Evolutionary conservation across 371 early-diverging fungal genomes (phyloP).

Genomic region (Coemansia sp.): DNA sequence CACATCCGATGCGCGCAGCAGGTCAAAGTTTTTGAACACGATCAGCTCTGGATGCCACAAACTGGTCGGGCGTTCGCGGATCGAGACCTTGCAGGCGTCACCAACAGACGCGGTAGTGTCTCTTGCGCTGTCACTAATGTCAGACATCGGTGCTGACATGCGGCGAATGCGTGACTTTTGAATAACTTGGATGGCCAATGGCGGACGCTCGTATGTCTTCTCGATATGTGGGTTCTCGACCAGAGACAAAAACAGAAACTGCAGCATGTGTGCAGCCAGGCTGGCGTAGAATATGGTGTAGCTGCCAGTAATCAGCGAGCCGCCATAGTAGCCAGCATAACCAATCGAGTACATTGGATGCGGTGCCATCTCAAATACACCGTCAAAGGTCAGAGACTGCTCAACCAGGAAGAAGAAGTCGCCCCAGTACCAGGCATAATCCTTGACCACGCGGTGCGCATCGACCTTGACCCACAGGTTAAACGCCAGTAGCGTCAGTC

Average conservation of each 20-base stretch:
- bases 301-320: slow-evolving; percentile 78
- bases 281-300: slow-evolving; percentile 88
- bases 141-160: slow-evolving; percentile 30
- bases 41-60: slow-evolving; percentile 67
- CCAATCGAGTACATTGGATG: slow-evolving; percentile 99
- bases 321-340: slow-evolving; percentile 92
- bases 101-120: neutral
- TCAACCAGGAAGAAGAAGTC: slow-evolving; percentile 95
- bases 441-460: slow-evolving; percentile 93
- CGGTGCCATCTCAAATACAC: slow-evolving; percentile 94
- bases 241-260: slow-evolving; percentile 81
- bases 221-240: slow-evolving; percentile 97
- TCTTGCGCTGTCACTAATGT: slow-evolving; percentile 30
- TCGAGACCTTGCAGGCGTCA: slow-evolving; percentile 18
- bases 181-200: slow-evolving; percentile 52
- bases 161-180: slow-evolving; percentile 47
- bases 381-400: slow-evolving; percentile 84
- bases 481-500: slow-evolving; percentile 75
- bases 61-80: slow-evolving; percentile 47
- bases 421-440: slow-evolving; percentile 99
- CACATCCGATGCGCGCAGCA: slow-evolving; percentile 78
- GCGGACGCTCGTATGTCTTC: slow-evolving; percentile 83
- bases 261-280: slow-evolving; percentile 83
- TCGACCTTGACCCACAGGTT: slow-evolving; percentile 95
- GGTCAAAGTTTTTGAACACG: slow-evolving; percentile 86